Percentiles rank a stretch among this genome's conserved stretches.
These are phyloP conservation scores for Leucoagaricus sp. DNA, from an alignment of 1,284 basidiomycete species.

Conservation along the genomic window DNA sequence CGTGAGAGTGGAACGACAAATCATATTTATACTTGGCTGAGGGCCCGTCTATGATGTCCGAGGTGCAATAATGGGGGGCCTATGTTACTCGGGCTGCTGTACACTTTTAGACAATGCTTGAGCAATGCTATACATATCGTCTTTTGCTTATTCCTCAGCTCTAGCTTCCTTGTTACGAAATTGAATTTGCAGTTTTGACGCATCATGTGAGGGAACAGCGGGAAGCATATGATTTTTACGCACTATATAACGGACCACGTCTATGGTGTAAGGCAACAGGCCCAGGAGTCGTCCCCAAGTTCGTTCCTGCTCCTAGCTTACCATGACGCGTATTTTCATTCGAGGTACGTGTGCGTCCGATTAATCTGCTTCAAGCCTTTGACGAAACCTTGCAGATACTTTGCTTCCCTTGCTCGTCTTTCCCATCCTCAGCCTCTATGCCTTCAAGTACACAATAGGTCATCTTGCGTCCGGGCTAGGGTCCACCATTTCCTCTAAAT, in stretches of 20 bases:
- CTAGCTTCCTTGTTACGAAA: too few species aligned
- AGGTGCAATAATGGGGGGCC: neutral
- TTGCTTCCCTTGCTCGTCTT: slow-evolving; percentile 39
- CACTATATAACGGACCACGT: too few species aligned
- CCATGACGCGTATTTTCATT: slow-evolving; percentile 12
- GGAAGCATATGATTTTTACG: too few species aligned
- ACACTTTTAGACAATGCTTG: neutral
- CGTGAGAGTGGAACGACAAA: neutral
- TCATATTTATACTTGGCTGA: too few species aligned
- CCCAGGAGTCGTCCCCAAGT: too few species aligned
- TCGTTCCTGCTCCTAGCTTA: neutral
- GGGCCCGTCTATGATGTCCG: too few species aligned
- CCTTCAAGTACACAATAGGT: slow-evolving; percentile 34
- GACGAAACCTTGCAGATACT: slow-evolving; percentile 19
- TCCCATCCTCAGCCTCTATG: slow-evolving; percentile 34
- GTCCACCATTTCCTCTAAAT: slow-evolving; percentile 19
- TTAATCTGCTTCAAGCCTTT: neutral
- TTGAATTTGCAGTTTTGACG: too few species aligned
- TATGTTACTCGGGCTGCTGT: neutral
- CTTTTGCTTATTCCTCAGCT: too few species aligned
- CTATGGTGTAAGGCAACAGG: too few species aligned
- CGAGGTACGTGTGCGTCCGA: slow-evolving; percentile 9
- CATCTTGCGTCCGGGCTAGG: slow-evolving; percentile 36
- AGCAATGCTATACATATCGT: too few species aligned
- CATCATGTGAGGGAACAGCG: too few species aligned